Conservation (phyloP, 176 grass and related monocot species). For the Melocanna baccifera region DNA sequence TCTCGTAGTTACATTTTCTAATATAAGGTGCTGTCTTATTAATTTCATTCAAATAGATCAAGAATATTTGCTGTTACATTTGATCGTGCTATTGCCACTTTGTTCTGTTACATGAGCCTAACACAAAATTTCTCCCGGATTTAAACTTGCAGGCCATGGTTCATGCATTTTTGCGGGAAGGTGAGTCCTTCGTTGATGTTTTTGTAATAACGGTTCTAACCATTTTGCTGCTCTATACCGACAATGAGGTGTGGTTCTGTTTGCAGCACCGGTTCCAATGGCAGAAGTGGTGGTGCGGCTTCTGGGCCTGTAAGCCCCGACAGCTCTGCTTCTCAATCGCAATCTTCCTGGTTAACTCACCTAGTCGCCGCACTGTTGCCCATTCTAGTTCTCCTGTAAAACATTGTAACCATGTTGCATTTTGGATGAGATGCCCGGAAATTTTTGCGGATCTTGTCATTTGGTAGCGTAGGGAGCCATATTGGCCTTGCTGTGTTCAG, state of each 20-base stretch:
- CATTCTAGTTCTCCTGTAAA: constrained; percentile 62
- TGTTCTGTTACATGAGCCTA: constrained; percentile 12
- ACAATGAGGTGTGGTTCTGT: constrained; percentile 20
- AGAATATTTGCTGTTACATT: not conserved
- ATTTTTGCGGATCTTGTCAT: constrained; percentile 41
- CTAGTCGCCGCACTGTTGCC: constrained; percentile 23
- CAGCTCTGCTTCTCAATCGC: constrained; percentile 42
- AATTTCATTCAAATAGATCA: not conserved
- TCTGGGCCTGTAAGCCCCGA: constrained; percentile 58
- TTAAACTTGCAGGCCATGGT: constrained; percentile 70
- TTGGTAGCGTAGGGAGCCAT: constrained; percentile 37
- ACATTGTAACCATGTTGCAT: constrained; percentile 33
- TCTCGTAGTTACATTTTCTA: constrained; percentile 2
- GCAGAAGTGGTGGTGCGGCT: constrained; percentile 37
- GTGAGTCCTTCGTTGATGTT: constrained; percentile 33
- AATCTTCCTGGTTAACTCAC: constrained; percentile 23
- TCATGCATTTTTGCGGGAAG: constrained; percentile 92
- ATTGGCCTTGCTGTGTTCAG: constrained; percentile 14
- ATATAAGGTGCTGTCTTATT: not conserved
- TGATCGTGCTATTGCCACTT: not conserved
- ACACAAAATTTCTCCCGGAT: not conserved
- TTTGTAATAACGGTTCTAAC: not conserved
- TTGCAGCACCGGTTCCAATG: constrained; percentile 61
- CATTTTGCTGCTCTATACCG: not conserved
- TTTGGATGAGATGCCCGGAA: constrained; percentile 47